Percentiles rank a stretch among this genome's conserved stretches.
These are phyloP conservation scores for Colletotrichum tabaci DNA, from an alignment of 2,329 filamentous ascomycete species.

Conservation along the genomic window DNA sequence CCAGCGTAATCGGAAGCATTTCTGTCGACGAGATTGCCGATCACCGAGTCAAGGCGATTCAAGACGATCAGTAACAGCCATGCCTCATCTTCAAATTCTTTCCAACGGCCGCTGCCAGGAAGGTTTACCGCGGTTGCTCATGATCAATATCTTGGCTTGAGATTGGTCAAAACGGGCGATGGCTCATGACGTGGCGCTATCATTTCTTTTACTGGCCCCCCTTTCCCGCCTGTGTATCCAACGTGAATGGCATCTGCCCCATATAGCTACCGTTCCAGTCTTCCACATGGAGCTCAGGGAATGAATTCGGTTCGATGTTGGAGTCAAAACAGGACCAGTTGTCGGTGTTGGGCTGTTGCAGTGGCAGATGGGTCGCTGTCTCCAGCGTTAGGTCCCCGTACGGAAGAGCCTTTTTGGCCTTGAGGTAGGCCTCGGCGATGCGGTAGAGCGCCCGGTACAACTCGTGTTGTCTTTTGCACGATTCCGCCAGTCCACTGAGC, in stretches of 20 bases:
- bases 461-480: conserved; percentile 28
- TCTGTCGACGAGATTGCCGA: too few relatives aligned
- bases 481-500: conserved; percentile 19
- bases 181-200: not conserved
- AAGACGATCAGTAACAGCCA: too few relatives aligned
- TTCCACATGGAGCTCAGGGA: conserved; percentile 10
- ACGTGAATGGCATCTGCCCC: conserved; percentile 29
- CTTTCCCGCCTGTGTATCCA: conserved; percentile 28
- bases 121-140: too few relatives aligned
- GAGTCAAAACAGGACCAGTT: conserved; percentile 12
- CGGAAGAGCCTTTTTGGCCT: conserved; percentile 22
- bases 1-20: too few relatives aligned
- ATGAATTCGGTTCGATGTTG: not conserved
- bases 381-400: not conserved
- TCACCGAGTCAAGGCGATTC: too few relatives aligned
- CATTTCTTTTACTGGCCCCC: not conserved
- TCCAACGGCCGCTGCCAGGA: too few relatives aligned
- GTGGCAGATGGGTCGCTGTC: conserved; percentile 1
- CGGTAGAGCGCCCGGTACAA: conserved; percentile 25
- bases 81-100: too few relatives aligned
- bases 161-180: not conserved
- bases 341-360: conserved; percentile 15
- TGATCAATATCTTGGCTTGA: not conserved
- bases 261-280: conserved; percentile 24
- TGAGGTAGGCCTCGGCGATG: conserved; percentile 33